A percentile compares a stretch with the other conserved stretches of the same genome.
Conservation (phyloP, 1,284 basidiomycete species). For the Amylostereum areolatum region DNA sequence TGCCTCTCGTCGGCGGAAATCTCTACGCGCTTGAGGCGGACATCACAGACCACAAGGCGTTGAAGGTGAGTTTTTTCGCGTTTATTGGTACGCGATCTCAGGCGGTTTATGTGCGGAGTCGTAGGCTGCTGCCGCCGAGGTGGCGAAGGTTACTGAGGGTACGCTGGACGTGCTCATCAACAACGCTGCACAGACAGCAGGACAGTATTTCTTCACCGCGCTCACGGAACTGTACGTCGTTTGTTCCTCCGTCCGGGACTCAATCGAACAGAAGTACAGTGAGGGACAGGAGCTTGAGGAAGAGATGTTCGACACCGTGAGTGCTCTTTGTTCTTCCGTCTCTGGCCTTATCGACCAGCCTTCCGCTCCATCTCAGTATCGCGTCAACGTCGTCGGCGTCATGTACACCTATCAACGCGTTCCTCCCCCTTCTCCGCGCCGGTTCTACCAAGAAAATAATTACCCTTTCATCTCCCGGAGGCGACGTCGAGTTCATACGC, state of each 20-base stretch:
- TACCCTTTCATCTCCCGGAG: constrained; percentile 25
- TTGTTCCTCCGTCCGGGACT: background rate
- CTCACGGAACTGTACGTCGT: background rate
- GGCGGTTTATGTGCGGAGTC: background rate
- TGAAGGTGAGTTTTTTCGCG: constrained; percentile 16
- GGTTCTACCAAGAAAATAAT: constrained; percentile 31
- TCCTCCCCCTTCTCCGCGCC: constrained; percentile 33
- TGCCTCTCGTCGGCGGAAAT: constrained; percentile 16
- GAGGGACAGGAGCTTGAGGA: constrained; percentile 15
- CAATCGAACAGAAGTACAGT: background rate
- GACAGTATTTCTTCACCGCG: constrained; percentile 11
- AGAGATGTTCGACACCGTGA: constrained; percentile 17
- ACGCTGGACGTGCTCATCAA: constrained; percentile 30
- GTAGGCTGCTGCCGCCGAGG: constrained; percentile 15
- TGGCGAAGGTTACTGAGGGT: constrained; percentile 22
- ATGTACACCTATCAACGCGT: constrained; percentile 30
- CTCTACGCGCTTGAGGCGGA: constrained; percentile 27
- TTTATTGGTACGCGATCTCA: background rate
- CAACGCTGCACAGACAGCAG: constrained; percentile 17
- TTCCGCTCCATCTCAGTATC: constrained; percentile 15
- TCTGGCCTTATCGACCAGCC: background rate
- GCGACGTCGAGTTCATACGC: constrained; percentile 21
- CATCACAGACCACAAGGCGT: constrained; percentile 20
- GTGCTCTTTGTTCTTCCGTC: background rate
- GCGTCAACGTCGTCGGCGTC: constrained; percentile 32